A percentile compares a stretch with the other conserved stretches of the same genome.
Conservation (phyloP, 2,329 filamentous ascomycete genomes). For the Shiraia sp. region DNA sequence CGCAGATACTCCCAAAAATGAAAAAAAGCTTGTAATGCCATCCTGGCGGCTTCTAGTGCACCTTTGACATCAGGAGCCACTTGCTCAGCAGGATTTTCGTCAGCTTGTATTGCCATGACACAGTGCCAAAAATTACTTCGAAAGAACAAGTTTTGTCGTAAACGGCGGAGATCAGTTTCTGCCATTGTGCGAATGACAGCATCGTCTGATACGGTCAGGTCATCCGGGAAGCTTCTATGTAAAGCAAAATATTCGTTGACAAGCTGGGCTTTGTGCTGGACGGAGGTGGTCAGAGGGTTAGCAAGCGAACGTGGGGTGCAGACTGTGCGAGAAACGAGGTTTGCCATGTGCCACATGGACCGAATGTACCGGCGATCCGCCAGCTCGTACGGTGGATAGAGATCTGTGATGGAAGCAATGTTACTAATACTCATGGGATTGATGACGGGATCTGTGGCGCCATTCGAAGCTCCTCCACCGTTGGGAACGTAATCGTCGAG, state of each 20-base stretch:
- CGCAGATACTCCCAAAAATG: constrained; percentile 71
- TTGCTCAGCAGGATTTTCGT: constrained; percentile 63
- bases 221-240: constrained; percentile 71
- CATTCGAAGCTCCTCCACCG: constrained; percentile 51
- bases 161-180: constrained; percentile 65
- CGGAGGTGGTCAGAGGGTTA: constrained; percentile 70
- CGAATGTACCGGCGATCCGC: constrained; percentile 62
- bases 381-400: constrained; percentile 45
- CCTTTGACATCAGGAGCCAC: constrained; percentile 63
- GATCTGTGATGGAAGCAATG: constrained; percentile 47
- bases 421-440: constrained; percentile 58
- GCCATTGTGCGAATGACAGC: constrained; percentile 62
- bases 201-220: constrained; percentile 70
- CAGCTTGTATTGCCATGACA: constrained; percentile 76
- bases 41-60: constrained; percentile 74
- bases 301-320: constrained; percentile 75
- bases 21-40: constrained; percentile 75
- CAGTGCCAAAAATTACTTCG: constrained; percentile 85
- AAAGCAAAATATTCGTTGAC: constrained; percentile 71
- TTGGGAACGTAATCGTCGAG: constrained; percentile 66
- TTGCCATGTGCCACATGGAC: constrained; percentile 78
- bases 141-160: constrained; percentile 75
- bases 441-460: constrained; percentile 46
- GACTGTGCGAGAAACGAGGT: constrained; percentile 75
- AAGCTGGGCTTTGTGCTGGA: constrained; percentile 70